These are phyloP conservation scores for Zoysia pacifica DNA, from an alignment of 176 grass and related monocot species.

Conservation along the genomic window DNA sequence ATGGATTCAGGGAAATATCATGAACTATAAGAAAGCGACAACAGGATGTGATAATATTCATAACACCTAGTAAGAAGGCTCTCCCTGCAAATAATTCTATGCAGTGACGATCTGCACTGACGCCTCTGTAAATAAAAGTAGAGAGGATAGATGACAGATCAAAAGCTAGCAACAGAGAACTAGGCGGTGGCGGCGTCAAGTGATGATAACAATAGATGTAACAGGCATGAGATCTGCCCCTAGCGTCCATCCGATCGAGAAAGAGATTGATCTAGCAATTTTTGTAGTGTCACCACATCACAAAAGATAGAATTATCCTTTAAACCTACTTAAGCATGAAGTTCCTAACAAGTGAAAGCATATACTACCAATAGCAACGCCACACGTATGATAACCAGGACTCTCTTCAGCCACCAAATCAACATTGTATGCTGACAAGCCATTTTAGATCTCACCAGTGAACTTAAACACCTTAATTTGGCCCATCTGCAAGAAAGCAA, in stretches of 20 bases:
- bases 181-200: slow-evolving; percentile 16
- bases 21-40: background rate
- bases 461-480: background rate
- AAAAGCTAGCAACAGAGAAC: slow-evolving; percentile 27
- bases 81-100: background rate
- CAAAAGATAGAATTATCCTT: no score
- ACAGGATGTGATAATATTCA: slow-evolving; percentile 7
- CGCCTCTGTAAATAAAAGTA: slow-evolving; percentile 17
- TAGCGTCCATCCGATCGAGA: background rate
- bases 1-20: background rate
- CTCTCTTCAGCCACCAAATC: slow-evolving; percentile 10
- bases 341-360: no score
- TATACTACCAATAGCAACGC: no score
- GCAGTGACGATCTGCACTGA: background rate
- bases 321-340: no score
- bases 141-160: background rate
- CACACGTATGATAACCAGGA: background rate
- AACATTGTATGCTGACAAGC: no score
- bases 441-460: slow-evolving; percentile 22
- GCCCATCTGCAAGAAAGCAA: slow-evolving; percentile 27
- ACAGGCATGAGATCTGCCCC: background rate
- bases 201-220: slow-evolving; percentile 28
- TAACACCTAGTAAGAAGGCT: background rate
- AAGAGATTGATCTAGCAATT: background rate
- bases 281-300: background rate